These are phyloP conservation scores for Scedosporium apiospermum DNA, from an alignment of 2,329 filamentous ascomycete species.

Conservation along the genomic window DNA sequence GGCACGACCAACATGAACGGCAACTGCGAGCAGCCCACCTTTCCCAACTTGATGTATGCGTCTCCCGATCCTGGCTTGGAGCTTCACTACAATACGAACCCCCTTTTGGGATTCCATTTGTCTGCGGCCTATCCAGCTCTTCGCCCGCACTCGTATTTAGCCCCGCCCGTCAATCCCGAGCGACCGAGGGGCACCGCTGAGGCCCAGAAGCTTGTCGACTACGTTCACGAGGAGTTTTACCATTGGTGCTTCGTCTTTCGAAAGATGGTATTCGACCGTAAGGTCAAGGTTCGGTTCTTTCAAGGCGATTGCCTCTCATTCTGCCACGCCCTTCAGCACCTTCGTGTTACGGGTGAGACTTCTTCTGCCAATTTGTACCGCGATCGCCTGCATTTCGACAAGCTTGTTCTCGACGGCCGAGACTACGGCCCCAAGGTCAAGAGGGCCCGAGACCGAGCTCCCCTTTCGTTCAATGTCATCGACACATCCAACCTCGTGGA, in stretches of 20 bases:
- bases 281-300: not conserved
- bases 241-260: not conserved
- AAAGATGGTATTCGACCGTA: not conserved
- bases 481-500: not conserved
- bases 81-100: not conserved
- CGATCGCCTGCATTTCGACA: not conserved
- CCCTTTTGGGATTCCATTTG: not conserved
- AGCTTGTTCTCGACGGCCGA: not conserved
- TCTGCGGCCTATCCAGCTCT: not conserved
- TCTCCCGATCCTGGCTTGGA: not conserved
- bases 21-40: not conserved
- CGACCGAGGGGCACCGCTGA: not conserved
- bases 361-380: not conserved
- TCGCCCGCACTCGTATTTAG: not conserved
- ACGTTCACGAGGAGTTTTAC: not conserved
- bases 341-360: not conserved
- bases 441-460: not conserved
- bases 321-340: not conserved
- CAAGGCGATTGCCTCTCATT: not conserved
- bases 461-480: not conserved
- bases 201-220: not conserved
- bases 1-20: not conserved
- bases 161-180: not conserved
- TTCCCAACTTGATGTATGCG: not conserved
- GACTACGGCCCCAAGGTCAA: not conserved